Percentiles rank a stretch among this genome's conserved stretches.
Conservation (phyloP, 768 basidiomycete species). For the Flagelloscypha sp. region DNA sequence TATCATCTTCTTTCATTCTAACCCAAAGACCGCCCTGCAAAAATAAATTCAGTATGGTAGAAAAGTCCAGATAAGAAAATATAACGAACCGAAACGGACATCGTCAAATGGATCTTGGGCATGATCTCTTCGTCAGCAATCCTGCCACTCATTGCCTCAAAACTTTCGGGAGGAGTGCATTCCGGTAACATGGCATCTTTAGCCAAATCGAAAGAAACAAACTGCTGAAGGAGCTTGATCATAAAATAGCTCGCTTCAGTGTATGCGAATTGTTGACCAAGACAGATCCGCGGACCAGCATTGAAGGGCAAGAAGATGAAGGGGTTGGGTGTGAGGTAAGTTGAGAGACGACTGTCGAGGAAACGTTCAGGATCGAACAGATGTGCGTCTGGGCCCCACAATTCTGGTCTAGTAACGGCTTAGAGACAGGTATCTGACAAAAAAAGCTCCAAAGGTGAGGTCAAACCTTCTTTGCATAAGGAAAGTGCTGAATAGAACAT, state of each 20-base stretch:
- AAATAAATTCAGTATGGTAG: no score
- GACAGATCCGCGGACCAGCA: slow-evolving; percentile 28
- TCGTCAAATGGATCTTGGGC: slow-evolving; percentile 31
- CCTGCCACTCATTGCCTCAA: slow-evolving; percentile 17
- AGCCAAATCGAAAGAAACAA: no score
- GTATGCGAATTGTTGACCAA: slow-evolving; percentile 51
- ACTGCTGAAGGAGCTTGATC: no score
- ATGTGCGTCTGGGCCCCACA: slow-evolving; percentile 35
- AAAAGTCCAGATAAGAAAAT: slow-evolving; percentile 5
- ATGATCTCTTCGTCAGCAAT: slow-evolving; percentile 33
- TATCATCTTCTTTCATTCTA: no score
- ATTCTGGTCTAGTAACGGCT: no score
- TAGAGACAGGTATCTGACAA: no score
- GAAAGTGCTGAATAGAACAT: neutral
- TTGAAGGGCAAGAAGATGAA: slow-evolving; percentile 33
- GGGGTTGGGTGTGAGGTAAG: slow-evolving; percentile 29
- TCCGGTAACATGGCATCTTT: slow-evolving; percentile 27
- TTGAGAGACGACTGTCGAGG: slow-evolving; percentile 29
- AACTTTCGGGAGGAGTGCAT: no score
- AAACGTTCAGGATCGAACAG: slow-evolving; percentile 37
- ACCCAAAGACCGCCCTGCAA: no score
- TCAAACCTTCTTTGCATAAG: slow-evolving; percentile 31
- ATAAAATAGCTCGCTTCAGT: slow-evolving; percentile 57
- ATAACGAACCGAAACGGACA: slow-evolving; percentile 32
- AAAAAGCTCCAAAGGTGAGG: no score